Conservation (phyloP, 2,329 filamentous ascomycete species). For the Stagonosporopsis rhizophila region DNA sequence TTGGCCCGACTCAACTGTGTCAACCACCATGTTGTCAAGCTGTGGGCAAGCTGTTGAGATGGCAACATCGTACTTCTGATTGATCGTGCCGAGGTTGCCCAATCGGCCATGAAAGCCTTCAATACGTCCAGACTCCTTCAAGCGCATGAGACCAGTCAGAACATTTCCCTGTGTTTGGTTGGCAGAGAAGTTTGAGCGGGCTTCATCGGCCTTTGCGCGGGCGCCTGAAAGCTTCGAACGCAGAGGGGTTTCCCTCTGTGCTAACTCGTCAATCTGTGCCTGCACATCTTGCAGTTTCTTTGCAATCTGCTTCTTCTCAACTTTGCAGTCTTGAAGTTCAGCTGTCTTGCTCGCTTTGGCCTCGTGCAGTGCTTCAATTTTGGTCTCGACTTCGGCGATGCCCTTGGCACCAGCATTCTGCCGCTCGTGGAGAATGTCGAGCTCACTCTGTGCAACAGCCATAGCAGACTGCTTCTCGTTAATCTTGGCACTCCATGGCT, state of each 20-base stretch:
- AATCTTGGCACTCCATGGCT: constrained; percentile 97
- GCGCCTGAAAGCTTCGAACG: constrained; percentile 86
- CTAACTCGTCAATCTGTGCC: constrained; percentile 74
- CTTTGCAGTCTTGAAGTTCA: constrained; percentile 78
- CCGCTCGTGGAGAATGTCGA: constrained; percentile 88
- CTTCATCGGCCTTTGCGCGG: constrained; percentile 94
- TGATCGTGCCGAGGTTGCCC: constrained; percentile 92
- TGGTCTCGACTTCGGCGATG: constrained; percentile 81
- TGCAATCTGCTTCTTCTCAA: constrained; percentile 73
- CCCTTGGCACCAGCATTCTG: constrained; percentile 86
- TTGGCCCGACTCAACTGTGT: constrained; percentile 93
- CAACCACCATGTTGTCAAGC: constrained; percentile 95
- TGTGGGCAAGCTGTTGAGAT: constrained; percentile 94
- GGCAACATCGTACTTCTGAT: constrained; percentile 94
- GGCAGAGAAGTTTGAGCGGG: constrained; percentile 84
- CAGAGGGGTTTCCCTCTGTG: constrained; percentile 79
- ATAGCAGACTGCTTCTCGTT: constrained; percentile 95
- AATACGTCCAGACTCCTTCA: constrained; percentile 95
- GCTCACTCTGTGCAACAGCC: constrained; percentile 91
- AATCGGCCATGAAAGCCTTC: constrained; percentile 96
- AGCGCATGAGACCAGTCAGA: constrained; percentile 86
- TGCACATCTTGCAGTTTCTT: constrained; percentile 77
- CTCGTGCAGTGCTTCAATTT: constrained; percentile 76
- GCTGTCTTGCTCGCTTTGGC: constrained; percentile 72
- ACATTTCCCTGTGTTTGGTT: constrained; percentile 95